Base-by-base conservation (phyloP, 305 asterid genomes). In the Rubia balearica region DNA sequence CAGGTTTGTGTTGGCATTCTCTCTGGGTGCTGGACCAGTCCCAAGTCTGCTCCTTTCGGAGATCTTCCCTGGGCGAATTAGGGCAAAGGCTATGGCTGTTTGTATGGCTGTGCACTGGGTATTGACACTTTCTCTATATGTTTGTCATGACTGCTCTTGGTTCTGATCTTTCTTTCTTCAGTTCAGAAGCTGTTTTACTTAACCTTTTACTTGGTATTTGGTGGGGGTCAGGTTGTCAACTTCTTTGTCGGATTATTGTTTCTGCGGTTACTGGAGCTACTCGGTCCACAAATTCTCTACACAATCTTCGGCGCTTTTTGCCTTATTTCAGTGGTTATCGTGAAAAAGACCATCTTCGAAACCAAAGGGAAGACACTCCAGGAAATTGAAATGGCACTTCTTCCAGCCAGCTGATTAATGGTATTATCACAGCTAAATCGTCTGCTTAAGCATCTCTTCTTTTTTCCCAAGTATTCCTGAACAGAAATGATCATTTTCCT, bases 61-160 rank as follows among this genome's bases (percentile, higher is more conserved):
- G 85, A 89, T 92, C 78, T 83, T 92, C 65, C 95, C 98, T 3
- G 81, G 92, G 79, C 84, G 95, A 69, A 92, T 92, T 70, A 86
- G 97, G 76, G 97, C 95, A 11, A 89, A 85, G 79, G 98, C 98
- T 65, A 92, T 90, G 97, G 98, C 98, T 73, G 38, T 90, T 69
- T 89, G 98, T 91, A 86, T 89, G 97, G 83, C 91, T 69, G 92
- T 89, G 49, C 97, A 92, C 82, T 92, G 97, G 98, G 97, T 90
- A 90, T 22, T 65, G 19, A 17, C 30, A 79, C 69, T 74, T 43
- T 51, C 65, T 60, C 65, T 53, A 9, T 24, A 8, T 22, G 63
- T 57, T 21, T n/a, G 4, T 57, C 11, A 57, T 19, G 57, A 73
- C 67, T 30, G 59, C 49, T 43, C 71, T 36, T 22, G 41, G 14